Percentiles rank a stretch among this genome's conserved stretches.
These are phyloP conservation scores for Plenodomus tracheiphilus DNA, from an alignment of 2,329 filamentous ascomycete genomes.

Conservation along the genomic window DNA sequence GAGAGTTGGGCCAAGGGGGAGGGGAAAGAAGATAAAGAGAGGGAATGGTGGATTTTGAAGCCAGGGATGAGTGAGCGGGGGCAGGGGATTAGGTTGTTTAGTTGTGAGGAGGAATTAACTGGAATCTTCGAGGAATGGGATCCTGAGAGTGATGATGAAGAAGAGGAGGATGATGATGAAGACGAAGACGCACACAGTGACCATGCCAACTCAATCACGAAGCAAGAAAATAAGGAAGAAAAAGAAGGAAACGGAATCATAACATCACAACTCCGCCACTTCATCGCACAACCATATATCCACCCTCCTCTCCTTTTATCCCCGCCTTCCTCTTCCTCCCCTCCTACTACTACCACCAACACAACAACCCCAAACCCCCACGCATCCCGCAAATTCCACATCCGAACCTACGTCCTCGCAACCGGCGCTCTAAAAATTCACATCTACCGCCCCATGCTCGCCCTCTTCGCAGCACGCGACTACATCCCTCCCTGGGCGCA, in stretches of 20 bases:
- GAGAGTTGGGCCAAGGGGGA: slow-evolving; percentile 76
- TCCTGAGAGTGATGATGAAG: slow-evolving; percentile 67
- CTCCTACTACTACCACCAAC: too few relatives aligned
- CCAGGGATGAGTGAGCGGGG: slow-evolving; percentile 96
- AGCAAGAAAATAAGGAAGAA: slow-evolving; percentile 40
- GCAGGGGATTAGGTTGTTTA: slow-evolving; percentile 89
- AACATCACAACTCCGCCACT: slow-evolving; percentile 90
- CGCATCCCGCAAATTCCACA: slow-evolving; percentile 81
- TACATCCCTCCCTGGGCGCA: slow-evolving; percentile 70
- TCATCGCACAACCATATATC: slow-evolving; percentile 94
- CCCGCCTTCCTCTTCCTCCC: slow-evolving; percentile 25
- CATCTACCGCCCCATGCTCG: slow-evolving; percentile 89
- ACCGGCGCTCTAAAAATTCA: slow-evolving; percentile 77
- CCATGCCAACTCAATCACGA: slow-evolving; percentile 37
- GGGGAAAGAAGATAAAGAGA: slow-evolving; percentile 44
- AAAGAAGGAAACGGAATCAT: slow-evolving; percentile 62
- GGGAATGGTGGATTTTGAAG: slow-evolving; percentile 97
- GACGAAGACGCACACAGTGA: slow-evolving; percentile 45
- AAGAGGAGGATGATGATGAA: slow-evolving; percentile 48
- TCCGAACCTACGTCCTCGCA: slow-evolving; percentile 87
- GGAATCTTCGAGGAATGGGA: slow-evolving; percentile 93
- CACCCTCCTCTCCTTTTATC: slow-evolving; percentile 78
- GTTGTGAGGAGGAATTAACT: slow-evolving; percentile 79
- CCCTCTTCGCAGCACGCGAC: slow-evolving; percentile 78
- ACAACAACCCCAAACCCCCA: background rate